phyloP scores from a whole-genome alignment of 2,329 filamentous ascomycete species.

The Calycina marina region DNA sequence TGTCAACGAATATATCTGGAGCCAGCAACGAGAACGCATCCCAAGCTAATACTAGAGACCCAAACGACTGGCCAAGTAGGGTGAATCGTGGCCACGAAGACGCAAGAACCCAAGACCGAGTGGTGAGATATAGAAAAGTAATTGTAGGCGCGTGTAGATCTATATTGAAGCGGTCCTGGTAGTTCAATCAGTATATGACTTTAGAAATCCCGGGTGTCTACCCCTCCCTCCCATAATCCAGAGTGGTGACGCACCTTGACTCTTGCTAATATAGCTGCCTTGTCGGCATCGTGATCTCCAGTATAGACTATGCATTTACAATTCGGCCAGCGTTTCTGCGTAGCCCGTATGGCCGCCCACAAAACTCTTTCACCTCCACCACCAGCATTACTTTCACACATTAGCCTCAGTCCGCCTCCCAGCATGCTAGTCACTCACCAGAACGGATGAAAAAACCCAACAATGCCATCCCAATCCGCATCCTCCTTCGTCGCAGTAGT shows the following conservation, averaged over 20 bases:
- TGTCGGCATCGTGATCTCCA: conserved; percentile 79
- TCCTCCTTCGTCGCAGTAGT: conserved; percentile 30
- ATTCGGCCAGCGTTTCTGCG: conserved; percentile 75
- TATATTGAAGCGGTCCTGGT: conserved; percentile 79
- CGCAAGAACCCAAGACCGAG: conserved; percentile 71
- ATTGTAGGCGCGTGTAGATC: conserved; percentile 69
- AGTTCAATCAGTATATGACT: no score
- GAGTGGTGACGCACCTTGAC: conserved; percentile 43
- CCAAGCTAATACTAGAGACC: conserved; percentile 75
- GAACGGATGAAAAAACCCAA: conserved; percentile 97
- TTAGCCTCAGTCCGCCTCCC: conserved; percentile 3
- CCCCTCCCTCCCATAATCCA: no score
- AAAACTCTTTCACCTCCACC: conserved; percentile 91
- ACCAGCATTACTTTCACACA: conserved; percentile 61
- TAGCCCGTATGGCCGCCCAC: conserved; percentile 88
- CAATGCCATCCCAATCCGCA: conserved; percentile 64
- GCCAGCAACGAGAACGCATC: conserved; percentile 87
- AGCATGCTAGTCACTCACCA: conserved; percentile 40
- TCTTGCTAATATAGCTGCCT: conserved; percentile 60
- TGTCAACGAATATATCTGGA: conserved; percentile 90
- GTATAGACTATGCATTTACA: conserved; percentile 90
- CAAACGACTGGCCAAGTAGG: conserved; percentile 81
- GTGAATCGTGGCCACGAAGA: conserved; percentile 88
- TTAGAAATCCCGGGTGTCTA: no score
- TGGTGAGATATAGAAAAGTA: conserved; percentile 81